Evolutionary conservation across 495 filamentous ascomycete species (phyloP).

Genomic region (Filosporella fistucella): DNA sequence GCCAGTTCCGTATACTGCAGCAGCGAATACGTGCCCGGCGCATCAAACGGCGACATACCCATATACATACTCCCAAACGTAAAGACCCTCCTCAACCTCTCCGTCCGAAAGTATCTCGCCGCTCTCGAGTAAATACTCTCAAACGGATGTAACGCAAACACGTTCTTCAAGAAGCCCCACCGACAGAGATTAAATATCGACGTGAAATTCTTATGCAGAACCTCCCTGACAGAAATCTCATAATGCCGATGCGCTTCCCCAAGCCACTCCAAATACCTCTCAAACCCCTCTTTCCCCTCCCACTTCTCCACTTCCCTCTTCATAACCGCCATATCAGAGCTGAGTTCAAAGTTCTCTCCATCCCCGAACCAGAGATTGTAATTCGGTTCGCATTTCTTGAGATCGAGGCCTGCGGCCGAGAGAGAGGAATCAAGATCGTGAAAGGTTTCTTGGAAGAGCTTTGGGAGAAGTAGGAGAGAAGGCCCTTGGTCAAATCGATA

Average conservation of each 20-base stretch:
- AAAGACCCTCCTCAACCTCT: conserved; percentile 60
- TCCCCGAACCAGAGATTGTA: conserved; percentile 67
- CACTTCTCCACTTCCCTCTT: conserved; percentile 61
- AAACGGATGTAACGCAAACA: conserved; percentile 58
- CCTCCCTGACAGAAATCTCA: conserved; percentile 53
- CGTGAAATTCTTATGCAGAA: conserved; percentile 60
- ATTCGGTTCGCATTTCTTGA: conserved; percentile 67
- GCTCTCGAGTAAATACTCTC: conserved; percentile 58
- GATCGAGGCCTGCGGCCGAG: conserved; percentile 51
- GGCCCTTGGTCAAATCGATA: conserved; percentile 71
- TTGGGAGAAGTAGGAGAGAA: conserved; percentile 62
- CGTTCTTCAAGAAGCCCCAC: conserved; percentile 43
- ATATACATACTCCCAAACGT: conserved; percentile 77
- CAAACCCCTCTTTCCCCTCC: conserved; percentile 61
- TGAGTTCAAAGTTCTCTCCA: conserved; percentile 51
- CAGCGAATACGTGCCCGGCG: conserved; percentile 66
- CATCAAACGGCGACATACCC: conserved; percentile 71
- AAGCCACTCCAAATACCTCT: conserved; percentile 55
- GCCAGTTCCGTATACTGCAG: conserved; percentile 69
- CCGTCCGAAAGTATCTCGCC: conserved; percentile 58
- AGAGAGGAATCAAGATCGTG: conserved; percentile 57
- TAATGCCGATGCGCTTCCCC: conserved; percentile 61
- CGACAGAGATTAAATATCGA: conserved; percentile 44
- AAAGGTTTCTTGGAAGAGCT: conserved; percentile 60
- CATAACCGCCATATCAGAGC: conserved; percentile 57